These are phyloP conservation scores for Phlyctochytrium bullatum DNA, from an alignment of 192 early-diverging fungal genomes.

Conservation along the genomic window DNA sequence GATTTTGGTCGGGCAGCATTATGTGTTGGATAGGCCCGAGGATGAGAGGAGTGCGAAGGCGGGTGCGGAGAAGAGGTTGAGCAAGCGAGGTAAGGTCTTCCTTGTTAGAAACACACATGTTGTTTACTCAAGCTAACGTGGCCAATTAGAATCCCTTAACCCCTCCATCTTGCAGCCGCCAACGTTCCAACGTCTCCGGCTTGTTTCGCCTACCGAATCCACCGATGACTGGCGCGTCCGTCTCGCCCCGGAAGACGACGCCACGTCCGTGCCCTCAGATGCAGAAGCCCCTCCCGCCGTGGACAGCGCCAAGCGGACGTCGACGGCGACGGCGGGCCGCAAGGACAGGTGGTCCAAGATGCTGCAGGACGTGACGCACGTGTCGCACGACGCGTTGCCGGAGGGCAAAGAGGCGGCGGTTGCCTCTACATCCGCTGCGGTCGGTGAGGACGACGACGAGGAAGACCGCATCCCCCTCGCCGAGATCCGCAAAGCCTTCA, in stretches of 20 bases:
- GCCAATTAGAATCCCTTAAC: no score
- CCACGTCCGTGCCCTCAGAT: not conserved
- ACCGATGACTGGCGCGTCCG: conserved; percentile 7
- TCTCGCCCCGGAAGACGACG: not conserved
- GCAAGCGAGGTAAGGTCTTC: no score
- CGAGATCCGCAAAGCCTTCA: not conserved
- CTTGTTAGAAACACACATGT: no score
- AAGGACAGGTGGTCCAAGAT: conserved; percentile 14
- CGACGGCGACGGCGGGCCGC: conserved; percentile 1
- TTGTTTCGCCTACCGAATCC: not conserved
- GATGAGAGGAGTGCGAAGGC: no score
- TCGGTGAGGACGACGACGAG: not conserved
- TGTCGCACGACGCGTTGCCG: not conserved
- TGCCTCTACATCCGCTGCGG: not conserved
- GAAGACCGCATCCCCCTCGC: conserved; percentile 7
- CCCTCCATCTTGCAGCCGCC: conserved; percentile 6
- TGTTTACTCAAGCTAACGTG: no score
- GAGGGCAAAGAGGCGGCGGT: not conserved
- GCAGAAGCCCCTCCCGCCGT: not conserved
- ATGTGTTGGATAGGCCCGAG: not conserved
- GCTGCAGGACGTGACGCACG: conserved; percentile 8
- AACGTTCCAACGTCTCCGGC: not conserved
- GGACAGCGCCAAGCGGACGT: not conserved
- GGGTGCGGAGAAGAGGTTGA: no score
- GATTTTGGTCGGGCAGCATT: not conserved